These are phyloP conservation scores for Yarrowia sp. DNA, from an alignment of 805 yeast genomes.

Conservation along the genomic window DNA sequence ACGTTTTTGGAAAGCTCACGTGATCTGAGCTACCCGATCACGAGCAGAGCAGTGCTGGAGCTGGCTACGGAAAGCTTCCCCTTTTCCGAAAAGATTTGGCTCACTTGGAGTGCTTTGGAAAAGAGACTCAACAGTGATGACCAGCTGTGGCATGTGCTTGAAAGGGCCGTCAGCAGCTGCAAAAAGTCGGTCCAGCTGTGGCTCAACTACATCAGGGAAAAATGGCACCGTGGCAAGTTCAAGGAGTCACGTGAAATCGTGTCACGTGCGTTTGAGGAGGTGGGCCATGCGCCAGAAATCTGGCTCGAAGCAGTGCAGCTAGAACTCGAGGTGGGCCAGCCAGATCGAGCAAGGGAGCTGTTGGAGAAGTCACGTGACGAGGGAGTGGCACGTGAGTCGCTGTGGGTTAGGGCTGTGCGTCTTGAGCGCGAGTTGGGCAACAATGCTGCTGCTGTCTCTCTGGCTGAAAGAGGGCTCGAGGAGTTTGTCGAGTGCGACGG, in stretches of 20 bases:
- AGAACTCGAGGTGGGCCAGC: conserved; percentile 56
- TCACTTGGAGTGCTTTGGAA: conserved; percentile 47
- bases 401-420: conserved; percentile 69
- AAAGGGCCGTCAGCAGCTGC: conserved; percentile 59
- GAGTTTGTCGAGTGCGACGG: conserved; percentile 57
- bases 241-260: conserved; percentile 63
- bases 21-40: conserved; percentile 43
- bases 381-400: conserved; percentile 54
- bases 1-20: background rate
- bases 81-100: conserved; percentile 47
- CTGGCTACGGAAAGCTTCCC: conserved; percentile 59
- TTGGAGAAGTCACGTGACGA: conserved; percentile 54
- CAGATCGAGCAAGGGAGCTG: conserved; percentile 51
- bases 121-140: conserved; percentile 43
- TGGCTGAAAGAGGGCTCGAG: conserved; percentile 57
- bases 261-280: conserved; percentile 54
- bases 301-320: conserved; percentile 79
- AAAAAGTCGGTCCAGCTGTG: conserved; percentile 61
- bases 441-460: conserved; percentile 51
- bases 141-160: conserved; percentile 57
- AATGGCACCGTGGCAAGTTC: conserved; percentile 60
- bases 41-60: conserved; percentile 59
- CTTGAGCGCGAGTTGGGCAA: conserved; percentile 55
- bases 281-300: conserved; percentile 60
- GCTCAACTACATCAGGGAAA: conserved; percentile 76